Conservation (phyloP, 106 monocot genomes). For the Agapanthus africanus region DNA sequence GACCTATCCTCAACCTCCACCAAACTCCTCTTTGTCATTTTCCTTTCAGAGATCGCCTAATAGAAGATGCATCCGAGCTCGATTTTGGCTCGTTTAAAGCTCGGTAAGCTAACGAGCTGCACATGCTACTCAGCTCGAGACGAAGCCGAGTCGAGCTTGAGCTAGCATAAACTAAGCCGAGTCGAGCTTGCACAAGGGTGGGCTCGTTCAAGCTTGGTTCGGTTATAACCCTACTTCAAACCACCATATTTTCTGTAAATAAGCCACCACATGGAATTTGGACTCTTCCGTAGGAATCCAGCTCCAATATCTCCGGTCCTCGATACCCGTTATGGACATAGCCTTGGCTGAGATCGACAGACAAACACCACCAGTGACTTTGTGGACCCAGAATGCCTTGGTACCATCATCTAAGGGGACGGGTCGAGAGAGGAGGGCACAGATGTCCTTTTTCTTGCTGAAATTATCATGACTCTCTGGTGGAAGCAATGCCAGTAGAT, state of each 20-base stretch:
- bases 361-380: slow-evolving; percentile 37
- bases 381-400: slow-evolving; percentile 33
- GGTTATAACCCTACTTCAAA: too few relatives aligned
- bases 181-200: too few relatives aligned
- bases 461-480: slow-evolving; percentile 6
- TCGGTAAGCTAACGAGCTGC: too few relatives aligned
- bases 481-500: slow-evolving; percentile 21
- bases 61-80: too few relatives aligned
- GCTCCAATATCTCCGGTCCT: slow-evolving; percentile 43
- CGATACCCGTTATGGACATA: slow-evolving; percentile 45
- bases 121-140: too few relatives aligned
- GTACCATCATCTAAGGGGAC: slow-evolving; percentile 30
- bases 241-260: slow-evolving; percentile 53
- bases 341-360: slow-evolving; percentile 37
- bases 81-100: too few relatives aligned
- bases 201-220: too few relatives aligned
- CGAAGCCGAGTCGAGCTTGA: too few relatives aligned
- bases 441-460: slow-evolving; percentile 41
- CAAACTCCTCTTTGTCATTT: too few relatives aligned
- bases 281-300: slow-evolving; percentile 49
- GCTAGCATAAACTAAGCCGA: too few relatives aligned
- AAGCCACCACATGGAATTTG: slow-evolving; percentile 39
- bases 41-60: too few relatives aligned
- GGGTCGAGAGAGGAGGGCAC: slow-evolving; percentile 35
- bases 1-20: too few relatives aligned